Conservation (phyloP, 2,329 filamentous ascomycete species). For the Daldinia eschscholtzii region DNA sequence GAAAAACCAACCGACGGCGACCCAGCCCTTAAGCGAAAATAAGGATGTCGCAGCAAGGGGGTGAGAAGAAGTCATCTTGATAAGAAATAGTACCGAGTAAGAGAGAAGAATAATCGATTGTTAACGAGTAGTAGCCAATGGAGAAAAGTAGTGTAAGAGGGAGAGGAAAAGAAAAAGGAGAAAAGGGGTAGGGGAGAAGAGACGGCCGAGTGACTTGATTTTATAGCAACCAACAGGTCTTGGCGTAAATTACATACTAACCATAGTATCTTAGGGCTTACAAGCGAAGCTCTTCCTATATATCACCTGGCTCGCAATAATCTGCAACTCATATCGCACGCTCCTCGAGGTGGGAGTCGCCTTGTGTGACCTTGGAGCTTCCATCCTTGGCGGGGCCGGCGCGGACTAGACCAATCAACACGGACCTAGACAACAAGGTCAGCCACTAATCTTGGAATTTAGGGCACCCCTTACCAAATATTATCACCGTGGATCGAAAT, state of each 20-base stretch:
- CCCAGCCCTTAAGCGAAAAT: constrained; percentile 47
- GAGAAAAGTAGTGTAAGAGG: constrained; percentile 12
- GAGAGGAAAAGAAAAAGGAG: constrained; percentile 7
- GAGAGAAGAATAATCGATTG: background rate
- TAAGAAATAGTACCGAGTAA: background rate
- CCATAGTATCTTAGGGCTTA: constrained; percentile 16
- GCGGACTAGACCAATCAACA: constrained; percentile 21
- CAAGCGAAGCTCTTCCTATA: constrained; percentile 12
- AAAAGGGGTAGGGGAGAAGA: constrained; percentile 21
- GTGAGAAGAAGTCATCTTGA: constrained; percentile 45
- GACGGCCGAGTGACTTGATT: constrained; percentile 1
- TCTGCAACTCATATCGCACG: constrained; percentile 8
- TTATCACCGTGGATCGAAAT: background rate
- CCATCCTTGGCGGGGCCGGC: background rate
- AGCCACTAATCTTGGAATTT: background rate
- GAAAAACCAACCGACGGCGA: constrained; percentile 47
- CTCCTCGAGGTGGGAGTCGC: constrained; percentile 11
- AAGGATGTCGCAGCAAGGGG: constrained; percentile 49
- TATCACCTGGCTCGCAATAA: background rate
- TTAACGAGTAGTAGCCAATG: background rate
- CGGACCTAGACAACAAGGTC: background rate
- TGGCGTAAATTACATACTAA: constrained; percentile 2
- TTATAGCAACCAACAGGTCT: constrained; percentile 29
- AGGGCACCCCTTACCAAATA: background rate
- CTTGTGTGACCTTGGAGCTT: constrained; percentile 13